Conservation (phyloP, 768 basidiomycete species). For the Auriscalpium vulgare region DNA sequence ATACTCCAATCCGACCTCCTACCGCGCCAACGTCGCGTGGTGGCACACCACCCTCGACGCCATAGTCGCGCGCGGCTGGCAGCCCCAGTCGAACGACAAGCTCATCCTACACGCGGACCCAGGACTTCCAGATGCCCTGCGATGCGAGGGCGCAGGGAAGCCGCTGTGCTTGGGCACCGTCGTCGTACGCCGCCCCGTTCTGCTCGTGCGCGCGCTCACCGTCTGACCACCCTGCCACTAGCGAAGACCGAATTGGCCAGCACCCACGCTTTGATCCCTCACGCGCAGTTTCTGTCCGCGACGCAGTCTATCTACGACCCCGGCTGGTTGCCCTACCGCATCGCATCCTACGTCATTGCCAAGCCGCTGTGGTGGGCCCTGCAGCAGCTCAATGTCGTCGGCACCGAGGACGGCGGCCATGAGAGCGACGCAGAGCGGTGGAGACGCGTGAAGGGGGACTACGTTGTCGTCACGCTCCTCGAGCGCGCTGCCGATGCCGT, state of each 20-base stretch:
- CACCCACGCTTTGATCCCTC: slow-evolving; percentile 36
- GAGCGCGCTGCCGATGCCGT: slow-evolving; percentile 60
- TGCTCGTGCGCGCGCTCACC: not conserved
- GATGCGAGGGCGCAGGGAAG: slow-evolving; percentile 64
- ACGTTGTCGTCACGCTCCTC: slow-evolving; percentile 57
- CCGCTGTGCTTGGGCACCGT: slow-evolving; percentile 65
- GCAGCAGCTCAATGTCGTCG: slow-evolving; percentile 66
- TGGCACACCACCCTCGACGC: slow-evolving; percentile 68
- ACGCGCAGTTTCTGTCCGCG: slow-evolving; percentile 47
- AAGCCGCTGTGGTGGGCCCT: slow-evolving; percentile 85
- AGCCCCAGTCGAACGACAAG: slow-evolving; percentile 34
- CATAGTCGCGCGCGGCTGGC: slow-evolving; percentile 51
- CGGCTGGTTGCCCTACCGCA: slow-evolving; percentile 58
- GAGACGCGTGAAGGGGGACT: slow-evolving; percentile 59
- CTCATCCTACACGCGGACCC: slow-evolving; percentile 54
- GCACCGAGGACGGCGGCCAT: slow-evolving; percentile 41
- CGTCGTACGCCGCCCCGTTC: slow-evolving; percentile 48
- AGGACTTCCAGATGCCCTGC: slow-evolving; percentile 47
- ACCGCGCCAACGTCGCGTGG: slow-evolving; percentile 77
- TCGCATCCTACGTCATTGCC: slow-evolving; percentile 65
- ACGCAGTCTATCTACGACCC: slow-evolving; percentile 58
- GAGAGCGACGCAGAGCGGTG: slow-evolving; percentile 38
- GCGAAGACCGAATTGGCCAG: slow-evolving; percentile 60
- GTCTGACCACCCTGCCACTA: slow-evolving; percentile 33
- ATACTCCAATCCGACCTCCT: slow-evolving; percentile 76